Evolutionary conservation across 2,329 filamentous ascomycete genomes (phyloP), one percentile per base, ranked within the genome.

Genomic region (Trichophyton equinum): DNA sequence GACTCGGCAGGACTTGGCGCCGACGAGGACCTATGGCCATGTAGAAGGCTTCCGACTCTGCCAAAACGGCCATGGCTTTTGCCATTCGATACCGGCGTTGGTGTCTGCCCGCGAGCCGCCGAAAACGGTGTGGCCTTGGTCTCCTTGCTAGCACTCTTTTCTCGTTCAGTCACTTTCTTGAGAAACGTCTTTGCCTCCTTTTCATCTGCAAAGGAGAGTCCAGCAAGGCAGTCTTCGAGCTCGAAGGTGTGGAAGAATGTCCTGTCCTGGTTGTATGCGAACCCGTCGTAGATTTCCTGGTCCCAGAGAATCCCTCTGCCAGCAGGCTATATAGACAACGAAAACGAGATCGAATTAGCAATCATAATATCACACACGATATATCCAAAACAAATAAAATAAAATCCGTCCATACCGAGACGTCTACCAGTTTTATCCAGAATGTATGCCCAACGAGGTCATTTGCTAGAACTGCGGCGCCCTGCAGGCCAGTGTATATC

Each of bases 171-270:
- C 82, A 99, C 89, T 79, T 96, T 97, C 81, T 96, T 96, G 75
- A 91, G 86, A 77, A 99, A 97, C 62, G 89, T 88, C 76, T 89
- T 95, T 38, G 94, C 94, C 77, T 99, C 94, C 75, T 96, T 97
- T 78, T 97, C 94, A 73, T 97, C 94, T 63, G 87, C 85, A 70
- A 99, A 99, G 25, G 90, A 96, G 63, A 99, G 77, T 0, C 86
- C 94, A 4, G 91, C 94, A 63, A 95, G 78, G 69, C 91, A 97
- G 65, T 95, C 85, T 75, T 97, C 91, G 61, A 96, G 82, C 77
- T 99, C 94, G 72, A 99, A 99, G 4, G 89, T 91, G 75, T 97
- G 91, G 76, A 99, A 99, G 77, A 96, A 99, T 63, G 89, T 92
- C 64, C 94, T 86, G 73, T 99, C 94, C 71, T 96, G 92, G 76